These are phyloP conservation scores for Alternaria panax DNA, from an alignment of 2,329 filamentous ascomycete species.

Conservation along the genomic window DNA sequence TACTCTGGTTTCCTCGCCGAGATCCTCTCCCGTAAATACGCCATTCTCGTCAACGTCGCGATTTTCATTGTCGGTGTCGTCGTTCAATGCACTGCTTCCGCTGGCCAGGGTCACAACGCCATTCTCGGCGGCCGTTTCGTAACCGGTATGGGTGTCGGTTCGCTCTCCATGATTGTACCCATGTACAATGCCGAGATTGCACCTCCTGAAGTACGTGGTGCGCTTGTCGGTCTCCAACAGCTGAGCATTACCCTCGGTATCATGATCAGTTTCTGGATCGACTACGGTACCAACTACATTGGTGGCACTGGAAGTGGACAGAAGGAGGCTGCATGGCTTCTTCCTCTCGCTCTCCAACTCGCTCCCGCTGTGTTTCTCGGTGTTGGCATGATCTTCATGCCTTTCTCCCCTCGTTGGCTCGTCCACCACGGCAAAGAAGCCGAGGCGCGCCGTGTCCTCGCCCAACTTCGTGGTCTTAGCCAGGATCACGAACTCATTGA, in stretches of 20 bases:
- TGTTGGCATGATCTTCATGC: slow-evolving; percentile 78
- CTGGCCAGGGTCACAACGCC: slow-evolving; percentile 59
- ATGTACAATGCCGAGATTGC: slow-evolving; percentile 54
- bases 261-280: slow-evolving; percentile 63
- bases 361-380: slow-evolving; percentile 71
- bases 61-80: slow-evolving; percentile 76
- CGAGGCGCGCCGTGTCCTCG: slow-evolving; percentile 70
- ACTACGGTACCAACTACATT: slow-evolving; percentile 53
- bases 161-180: slow-evolving; percentile 71
- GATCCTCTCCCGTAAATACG: slow-evolving; percentile 70
- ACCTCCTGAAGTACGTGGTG: slow-evolving; percentile 69
- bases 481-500: slow-evolving; percentile 73
- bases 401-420: slow-evolving; percentile 78
- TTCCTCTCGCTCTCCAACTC: slow-evolving; percentile 75
- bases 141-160: slow-evolving; percentile 73
- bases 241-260: slow-evolving; percentile 69
- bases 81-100: slow-evolving; percentile 68
- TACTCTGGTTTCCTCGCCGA: slow-evolving; percentile 75
- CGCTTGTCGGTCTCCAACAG: slow-evolving; percentile 68
- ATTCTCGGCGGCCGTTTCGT: slow-evolving; percentile 77
- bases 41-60: slow-evolving; percentile 69
- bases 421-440: slow-evolving; percentile 72
- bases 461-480: slow-evolving; percentile 67
- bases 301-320: slow-evolving; percentile 66
- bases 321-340: slow-evolving; percentile 73